Base-by-base conservation (phyloP, 2,329 filamentous ascomycete genomes). In the Aureobasidium pullulans region DNA sequence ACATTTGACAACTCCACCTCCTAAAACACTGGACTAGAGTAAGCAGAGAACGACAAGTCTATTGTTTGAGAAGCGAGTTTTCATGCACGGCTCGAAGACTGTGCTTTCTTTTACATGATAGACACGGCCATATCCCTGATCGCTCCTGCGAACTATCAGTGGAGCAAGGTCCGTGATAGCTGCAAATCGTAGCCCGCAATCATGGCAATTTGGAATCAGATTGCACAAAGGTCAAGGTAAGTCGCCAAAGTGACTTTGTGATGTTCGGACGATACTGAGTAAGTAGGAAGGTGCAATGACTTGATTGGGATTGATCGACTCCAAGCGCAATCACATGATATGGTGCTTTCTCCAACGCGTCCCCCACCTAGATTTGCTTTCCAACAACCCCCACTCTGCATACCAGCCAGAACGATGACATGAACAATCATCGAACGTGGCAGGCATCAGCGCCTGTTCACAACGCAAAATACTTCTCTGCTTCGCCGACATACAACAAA, bases 401-500 rank as follows among this genome's bases (percentile, higher is more conserved):
- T 19, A 13, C 19, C 36, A 4, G 37, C 31, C 32, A 49, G 23
- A 36, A 54, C 8, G 13, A 43, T 54, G 37, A 54, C 29, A 56
- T 56, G 31, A 50, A 19, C 31, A 23, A 50, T 32, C 15, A 11
- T 28, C 47, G n/a, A 36, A 36, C n/a, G 47, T 31, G 15, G 47
- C 47, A 50, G 37, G 39, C 39, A 23, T 4, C 2, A 10, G 32
- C 28, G 34, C 54, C 28, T 23, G 64, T 82, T 62, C 84, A 85
- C 63, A 81, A 83, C 15, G 79, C 79, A 39, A 84, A 79, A 69
- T 85, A 81, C 74, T 85, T 83, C 70, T 71, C 73, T 48, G 76
- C 76, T 37, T 85, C 84, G 6, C 79, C 80, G n/a, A 86, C 84
- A 8, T 84, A 79, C 70, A 78, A 81, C 71, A 69, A 76, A 67